phyloP scores from a whole-genome alignment of 768 basidiomycete species.

The Boletus barrowsii region DNA sequence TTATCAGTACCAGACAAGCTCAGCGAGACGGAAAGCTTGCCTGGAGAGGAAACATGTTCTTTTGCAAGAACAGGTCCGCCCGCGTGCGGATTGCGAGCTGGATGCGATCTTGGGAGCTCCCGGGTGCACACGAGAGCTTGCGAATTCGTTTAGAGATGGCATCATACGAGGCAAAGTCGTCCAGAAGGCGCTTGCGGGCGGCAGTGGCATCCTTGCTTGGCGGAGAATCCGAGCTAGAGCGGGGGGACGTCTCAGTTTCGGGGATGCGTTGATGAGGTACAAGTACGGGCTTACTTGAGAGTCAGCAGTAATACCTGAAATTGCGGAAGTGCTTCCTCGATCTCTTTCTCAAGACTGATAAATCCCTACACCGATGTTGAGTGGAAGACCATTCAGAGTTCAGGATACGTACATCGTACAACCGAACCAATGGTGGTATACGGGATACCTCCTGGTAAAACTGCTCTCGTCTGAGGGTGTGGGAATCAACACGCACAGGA shows the following conservation, averaged over 20 bases:
- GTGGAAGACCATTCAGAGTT: neutral
- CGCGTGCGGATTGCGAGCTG: conserved; percentile 77
- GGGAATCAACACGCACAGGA: neutral
- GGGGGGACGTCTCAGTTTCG: neutral
- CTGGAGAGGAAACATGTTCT: conserved; percentile 71
- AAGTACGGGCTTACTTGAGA: conserved; percentile 46
- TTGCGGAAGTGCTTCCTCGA: conserved; percentile 81
- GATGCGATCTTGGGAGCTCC: conserved; percentile 78
- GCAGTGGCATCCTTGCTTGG: conserved; percentile 66
- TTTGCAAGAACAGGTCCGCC: conserved; percentile 79
- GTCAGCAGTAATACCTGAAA: conserved; percentile 83
- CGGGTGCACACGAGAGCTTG: conserved; percentile 59
- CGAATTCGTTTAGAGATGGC: conserved; percentile 82
- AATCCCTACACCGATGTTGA: conserved; percentile 48
- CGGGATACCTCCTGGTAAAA: conserved; percentile 61
- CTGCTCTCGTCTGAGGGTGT: conserved; percentile 63
- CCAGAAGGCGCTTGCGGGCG: conserved; percentile 77
- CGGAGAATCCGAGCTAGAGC: conserved; percentile 40
- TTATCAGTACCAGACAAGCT: neutral
- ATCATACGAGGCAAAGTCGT: conserved; percentile 88
- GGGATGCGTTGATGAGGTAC: conserved; percentile 8
- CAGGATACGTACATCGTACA: conserved; percentile 60
- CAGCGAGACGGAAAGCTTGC: conserved; percentile 4
- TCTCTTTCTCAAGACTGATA: conserved; percentile 76
- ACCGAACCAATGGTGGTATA: conserved; percentile 59